phyloP scores from a whole-genome alignment of 176 grass and related monocot genomes.

The Musa acuminata region DNA sequence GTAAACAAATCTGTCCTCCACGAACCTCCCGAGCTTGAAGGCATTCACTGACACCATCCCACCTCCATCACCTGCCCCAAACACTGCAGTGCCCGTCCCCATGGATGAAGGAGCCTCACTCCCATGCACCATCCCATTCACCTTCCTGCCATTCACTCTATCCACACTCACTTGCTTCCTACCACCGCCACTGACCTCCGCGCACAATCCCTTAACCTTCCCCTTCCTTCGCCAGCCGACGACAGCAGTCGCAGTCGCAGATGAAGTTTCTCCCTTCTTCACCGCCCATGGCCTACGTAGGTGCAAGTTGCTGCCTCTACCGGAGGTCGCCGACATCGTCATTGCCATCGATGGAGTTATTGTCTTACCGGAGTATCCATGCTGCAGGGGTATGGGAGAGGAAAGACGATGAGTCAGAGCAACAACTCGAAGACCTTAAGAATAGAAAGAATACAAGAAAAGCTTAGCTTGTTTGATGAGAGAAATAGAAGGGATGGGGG shows the following conservation, averaged over 20 bases:
- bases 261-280: neutral
- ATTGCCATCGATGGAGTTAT: neutral
- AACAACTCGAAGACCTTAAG: neutral
- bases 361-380: neutral
- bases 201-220: neutral
- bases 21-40: slow-evolving; percentile 34
- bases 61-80: neutral
- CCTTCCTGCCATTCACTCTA: slow-evolving; percentile 27
- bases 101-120: slow-evolving; percentile 6
- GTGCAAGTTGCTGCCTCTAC: neutral
- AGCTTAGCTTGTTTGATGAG: neutral
- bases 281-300: neutral
- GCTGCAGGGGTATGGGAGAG: too few relatives aligned
- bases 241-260: neutral
- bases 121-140: slow-evolving; percentile 22
- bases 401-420: too few relatives aligned
- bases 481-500: neutral
- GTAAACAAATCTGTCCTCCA: slow-evolving; percentile 39
- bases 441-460: neutral
- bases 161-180: neutral
- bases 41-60: slow-evolving; percentile 1
- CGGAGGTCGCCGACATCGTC: neutral
- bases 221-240: neutral
- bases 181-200: slow-evolving; percentile 6
- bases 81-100: neutral